A percentile compares a stretch with the other conserved stretches of the same genome.
phyloP scores from a whole-genome alignment of 495 filamentous ascomycete genomes.

The Penicillium verhagenii region DNA sequence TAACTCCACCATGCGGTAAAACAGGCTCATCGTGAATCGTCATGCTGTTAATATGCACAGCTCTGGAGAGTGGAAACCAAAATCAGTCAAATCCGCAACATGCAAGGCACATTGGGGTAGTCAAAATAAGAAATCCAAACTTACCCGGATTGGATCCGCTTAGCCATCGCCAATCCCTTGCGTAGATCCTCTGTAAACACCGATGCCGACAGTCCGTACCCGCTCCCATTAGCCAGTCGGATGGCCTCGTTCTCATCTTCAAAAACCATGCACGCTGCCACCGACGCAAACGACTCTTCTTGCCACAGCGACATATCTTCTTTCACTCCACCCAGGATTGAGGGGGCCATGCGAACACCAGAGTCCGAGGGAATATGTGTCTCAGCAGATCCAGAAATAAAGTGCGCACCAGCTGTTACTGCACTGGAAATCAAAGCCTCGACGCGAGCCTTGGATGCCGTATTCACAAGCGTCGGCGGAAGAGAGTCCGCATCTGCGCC shows the following conservation, averaged over 20 bases:
- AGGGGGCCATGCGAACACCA: constrained; percentile 63
- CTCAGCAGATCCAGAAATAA: constrained; percentile 53
- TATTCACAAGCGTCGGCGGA: constrained; percentile 61
- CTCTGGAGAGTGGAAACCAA: constrained; percentile 36
- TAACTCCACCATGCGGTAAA: constrained; percentile 81
- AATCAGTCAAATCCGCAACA: background rate
- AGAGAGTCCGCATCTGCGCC: constrained; percentile 35
- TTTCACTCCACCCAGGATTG: constrained; percentile 64
- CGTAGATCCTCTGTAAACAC: constrained; percentile 49
- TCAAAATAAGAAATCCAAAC: constrained; percentile 6
- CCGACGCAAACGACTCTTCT: constrained; percentile 77
- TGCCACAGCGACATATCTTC: constrained; percentile 76
- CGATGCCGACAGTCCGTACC: constrained; percentile 47
- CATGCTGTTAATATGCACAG: constrained; percentile 88
- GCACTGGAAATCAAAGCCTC: constrained; percentile 62
- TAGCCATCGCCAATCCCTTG: constrained; percentile 43
- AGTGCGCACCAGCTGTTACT: constrained; percentile 59
- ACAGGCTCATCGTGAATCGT: constrained; percentile 79
- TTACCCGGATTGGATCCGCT: constrained; percentile 46
- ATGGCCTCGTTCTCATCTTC: constrained; percentile 48
- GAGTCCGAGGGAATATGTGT: constrained; percentile 37
- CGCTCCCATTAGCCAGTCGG: constrained; percentile 45
- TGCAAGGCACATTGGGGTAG: background rate
- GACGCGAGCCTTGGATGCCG: constrained; percentile 60
- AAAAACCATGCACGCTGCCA: constrained; percentile 51